A percentile compares a stretch with the other conserved stretches of the same genome.
Evolutionary conservation across 73 alveolate genomes (phyloP).

Genomic region (Halteria grandinella): DNA sequence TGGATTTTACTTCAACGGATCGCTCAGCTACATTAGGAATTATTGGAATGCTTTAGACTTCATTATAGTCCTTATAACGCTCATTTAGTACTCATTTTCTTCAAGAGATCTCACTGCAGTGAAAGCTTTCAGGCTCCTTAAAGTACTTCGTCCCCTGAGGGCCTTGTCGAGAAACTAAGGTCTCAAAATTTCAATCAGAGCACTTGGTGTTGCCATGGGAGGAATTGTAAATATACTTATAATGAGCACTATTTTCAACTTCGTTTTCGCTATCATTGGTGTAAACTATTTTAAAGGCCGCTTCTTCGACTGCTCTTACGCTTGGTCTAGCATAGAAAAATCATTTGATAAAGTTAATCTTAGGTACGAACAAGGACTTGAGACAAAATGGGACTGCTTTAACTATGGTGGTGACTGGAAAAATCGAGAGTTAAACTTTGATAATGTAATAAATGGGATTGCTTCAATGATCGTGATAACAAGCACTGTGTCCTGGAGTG

Average conservation of each 20-base stretch:
- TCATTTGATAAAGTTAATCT: slow-evolving; percentile 53
- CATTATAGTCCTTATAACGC: slow-evolving; percentile 29
- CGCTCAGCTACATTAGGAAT: slow-evolving; percentile 52
- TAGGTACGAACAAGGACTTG: no score
- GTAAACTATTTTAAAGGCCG: slow-evolving; percentile 75
- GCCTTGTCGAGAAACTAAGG: slow-evolving; percentile 76
- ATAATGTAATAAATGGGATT: slow-evolving; percentile 47
- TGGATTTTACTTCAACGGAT: slow-evolving; percentile 36
- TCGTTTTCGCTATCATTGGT: slow-evolving; percentile 76
- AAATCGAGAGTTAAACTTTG: slow-evolving; percentile 30
- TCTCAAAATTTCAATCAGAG: slow-evolving; percentile 49
- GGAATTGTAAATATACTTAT: slow-evolving; percentile 68
- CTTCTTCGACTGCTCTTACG: slow-evolving; percentile 26
- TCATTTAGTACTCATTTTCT: no score
- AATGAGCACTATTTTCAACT: slow-evolving; percentile 64
- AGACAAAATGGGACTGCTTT: no score
- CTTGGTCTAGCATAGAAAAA: background rate
- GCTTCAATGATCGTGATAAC: slow-evolving; percentile 64
- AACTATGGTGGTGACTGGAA: slow-evolving; percentile 58
- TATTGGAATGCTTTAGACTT: slow-evolving; percentile 66
- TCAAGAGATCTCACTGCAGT: no score
- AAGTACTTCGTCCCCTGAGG: slow-evolving; percentile 76
- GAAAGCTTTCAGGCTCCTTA: slow-evolving; percentile 64
- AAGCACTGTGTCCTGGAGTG: slow-evolving; percentile 76
- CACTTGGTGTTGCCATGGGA: slow-evolving; percentile 56